Conservation (phyloP, 1,284 basidiomycete genomes). For the Lignosus rhinocerotis region DNA sequence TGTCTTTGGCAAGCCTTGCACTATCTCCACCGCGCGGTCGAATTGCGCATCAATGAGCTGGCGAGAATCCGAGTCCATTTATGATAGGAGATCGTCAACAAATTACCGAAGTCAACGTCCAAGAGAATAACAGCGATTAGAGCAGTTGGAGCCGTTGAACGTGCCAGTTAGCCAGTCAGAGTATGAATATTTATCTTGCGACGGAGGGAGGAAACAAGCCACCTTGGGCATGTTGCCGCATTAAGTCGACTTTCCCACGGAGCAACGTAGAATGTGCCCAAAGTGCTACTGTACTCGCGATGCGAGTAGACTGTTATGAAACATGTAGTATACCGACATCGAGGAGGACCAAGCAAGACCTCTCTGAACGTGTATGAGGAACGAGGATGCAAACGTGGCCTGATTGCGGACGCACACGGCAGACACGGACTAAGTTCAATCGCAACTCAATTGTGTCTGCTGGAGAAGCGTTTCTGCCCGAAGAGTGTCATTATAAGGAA, state of each 20-base stretch:
- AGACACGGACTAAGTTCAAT: too few relatives aligned
- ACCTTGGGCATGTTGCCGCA: constrained; percentile 6
- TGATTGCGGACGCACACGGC: not conserved
- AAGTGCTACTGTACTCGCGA: not conserved
- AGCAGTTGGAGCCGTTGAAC: too few relatives aligned
- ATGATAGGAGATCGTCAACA: not conserved
- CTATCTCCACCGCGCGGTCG: constrained; percentile 91
- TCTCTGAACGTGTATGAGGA: not conserved
- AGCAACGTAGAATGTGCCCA: not conserved
- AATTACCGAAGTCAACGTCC: not conserved
- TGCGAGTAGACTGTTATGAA: not conserved
- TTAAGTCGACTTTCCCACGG: constrained; percentile 20
- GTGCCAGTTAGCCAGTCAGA: too few relatives aligned
- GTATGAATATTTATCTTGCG: not conserved
- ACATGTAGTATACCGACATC: not conserved
- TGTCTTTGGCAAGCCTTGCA: constrained; percentile 89
- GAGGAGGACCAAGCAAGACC: not conserved
- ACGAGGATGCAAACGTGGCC: not conserved
- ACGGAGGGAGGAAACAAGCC: not conserved
- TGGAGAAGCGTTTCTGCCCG: not conserved
- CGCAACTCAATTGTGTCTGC: too few relatives aligned
- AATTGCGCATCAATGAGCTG: constrained; percentile 81
- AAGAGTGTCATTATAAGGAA: constrained; percentile 1
- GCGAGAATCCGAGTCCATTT: constrained; percentile 52
- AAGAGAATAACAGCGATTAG: not conserved